Evolutionary conservation across 2,329 filamentous ascomycete genomes (phyloP), one percentile per base, ranked within the genome.

Genomic region (Chalaropsis ovoidea): DNA sequence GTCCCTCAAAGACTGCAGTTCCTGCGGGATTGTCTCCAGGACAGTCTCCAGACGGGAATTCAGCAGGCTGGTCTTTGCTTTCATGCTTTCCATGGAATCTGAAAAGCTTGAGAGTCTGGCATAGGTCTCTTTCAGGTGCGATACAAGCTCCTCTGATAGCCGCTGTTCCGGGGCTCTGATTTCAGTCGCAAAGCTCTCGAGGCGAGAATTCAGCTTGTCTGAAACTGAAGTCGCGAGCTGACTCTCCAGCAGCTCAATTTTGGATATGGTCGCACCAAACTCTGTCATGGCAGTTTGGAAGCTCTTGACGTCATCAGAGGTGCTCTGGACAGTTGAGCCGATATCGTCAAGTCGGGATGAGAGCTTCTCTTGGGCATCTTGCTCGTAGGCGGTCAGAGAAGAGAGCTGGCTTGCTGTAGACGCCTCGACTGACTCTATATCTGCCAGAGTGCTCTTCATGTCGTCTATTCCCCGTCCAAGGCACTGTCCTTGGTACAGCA

Each of bases 401-500:
- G 66, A 65, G 7, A 67, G 24, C 27, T 65, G 63, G 19, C 35
- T 63, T 27, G 63, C 60, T 11, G 63, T 67, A 7, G 63, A 62
- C n/a, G 61, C 61, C 42, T 65, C 66, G 1, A 42, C 47, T 1
- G 63, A 65, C 47, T 67, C 66, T 42, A 67, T 63, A 31, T 65
- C 61, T 31, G 63, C 52, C 17, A 67, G 52, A 5, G 66, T 63
- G 17, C 22, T 65, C n/a, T 62, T 61, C 35, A 67, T 47, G 15
- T 64, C 39, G 22, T 67, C 63, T 11, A 67, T 65, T 8, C 54
- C 43, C 13, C 54, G 27, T 1, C 47, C 19, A 2, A 67, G 24
- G 2, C 62, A 15, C n/a, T 67, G 66, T 7, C 61, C 31, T 19
- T 67, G 63, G 8, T 65, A 47, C 13, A 67, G 41, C 31, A 65